Conservation (phyloP, 2,329 filamentous ascomycete species). For the Colletotrichum aenigma region DNA sequence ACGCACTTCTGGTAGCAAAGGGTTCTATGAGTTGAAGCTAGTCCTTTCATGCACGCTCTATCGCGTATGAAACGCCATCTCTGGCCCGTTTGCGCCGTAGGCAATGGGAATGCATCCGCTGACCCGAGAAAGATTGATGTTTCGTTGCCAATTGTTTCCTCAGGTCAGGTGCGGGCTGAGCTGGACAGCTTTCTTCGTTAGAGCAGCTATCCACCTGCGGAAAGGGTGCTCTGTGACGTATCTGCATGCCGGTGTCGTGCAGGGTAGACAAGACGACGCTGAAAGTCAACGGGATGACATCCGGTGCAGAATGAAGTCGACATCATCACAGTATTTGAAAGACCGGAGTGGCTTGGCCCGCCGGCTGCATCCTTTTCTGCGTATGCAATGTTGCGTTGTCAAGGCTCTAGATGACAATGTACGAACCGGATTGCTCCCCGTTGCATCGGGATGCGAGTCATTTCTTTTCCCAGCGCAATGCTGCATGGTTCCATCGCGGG, state of each 20-base stretch:
- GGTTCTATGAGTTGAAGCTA: not conserved
- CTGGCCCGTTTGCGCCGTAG: not conserved
- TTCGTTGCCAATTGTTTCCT: not conserved
- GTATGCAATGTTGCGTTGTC: not conserved
- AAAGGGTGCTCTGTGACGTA: not conserved
- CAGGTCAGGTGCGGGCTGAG: not conserved
- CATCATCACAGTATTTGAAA: not conserved
- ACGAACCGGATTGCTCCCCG: not conserved
- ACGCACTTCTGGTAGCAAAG: not conserved
- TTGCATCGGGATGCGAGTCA: not conserved
- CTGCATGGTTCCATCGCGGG: conserved; percentile 8
- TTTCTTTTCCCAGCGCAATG: not conserved
- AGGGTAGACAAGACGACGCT: not conserved
- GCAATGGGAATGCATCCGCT: not conserved
- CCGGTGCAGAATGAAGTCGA: not conserved
- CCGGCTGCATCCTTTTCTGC: not conserved
- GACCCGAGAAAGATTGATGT: not conserved
- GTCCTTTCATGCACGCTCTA: not conserved
- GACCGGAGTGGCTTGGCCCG: not conserved
- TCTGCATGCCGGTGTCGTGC: not conserved
- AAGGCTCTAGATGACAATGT: not conserved
- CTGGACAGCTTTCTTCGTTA: not conserved
- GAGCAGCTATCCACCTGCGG: not conserved
- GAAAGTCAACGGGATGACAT: not conserved
- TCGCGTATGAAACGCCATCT: not conserved